A percentile compares a stretch with the other conserved stretches of the same genome.
Conservation (phyloP, 257 asterid genomes). For the Salvia splendens region DNA sequence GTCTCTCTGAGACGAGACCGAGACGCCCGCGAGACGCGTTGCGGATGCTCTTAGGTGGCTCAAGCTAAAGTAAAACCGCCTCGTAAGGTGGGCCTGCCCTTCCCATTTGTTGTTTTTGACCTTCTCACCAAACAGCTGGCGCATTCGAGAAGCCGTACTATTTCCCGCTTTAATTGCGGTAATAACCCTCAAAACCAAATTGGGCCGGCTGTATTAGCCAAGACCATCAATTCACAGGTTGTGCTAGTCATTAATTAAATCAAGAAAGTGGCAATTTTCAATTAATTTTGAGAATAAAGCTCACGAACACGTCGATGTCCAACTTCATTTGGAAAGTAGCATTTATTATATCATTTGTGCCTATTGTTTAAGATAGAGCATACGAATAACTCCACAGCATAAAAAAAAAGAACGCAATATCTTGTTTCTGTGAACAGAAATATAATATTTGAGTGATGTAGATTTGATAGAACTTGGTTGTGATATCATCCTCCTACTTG, state of each 20-base stretch:
- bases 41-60: constrained; percentile 24
- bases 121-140: background rate
- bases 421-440: background rate
- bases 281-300: background rate
- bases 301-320: background rate
- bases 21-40: too few relatives aligned
- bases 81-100: constrained; percentile 25
- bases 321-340: constrained; percentile 1
- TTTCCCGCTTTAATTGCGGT: constrained; percentile 5
- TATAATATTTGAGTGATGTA: constrained; percentile 2
- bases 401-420: constrained; percentile 10
- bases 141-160: too few relatives aligned
- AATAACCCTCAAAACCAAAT: background rate
- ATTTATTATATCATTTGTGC: constrained; percentile 5
- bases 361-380: constrained; percentile 25
- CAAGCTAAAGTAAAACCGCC: constrained; percentile 31
- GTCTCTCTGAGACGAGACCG: too few relatives aligned
- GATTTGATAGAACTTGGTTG: background rate
- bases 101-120: too few relatives aligned
- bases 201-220: background rate
- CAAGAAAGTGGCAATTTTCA: constrained; percentile 9
- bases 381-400: background rate
- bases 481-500: constrained; percentile 6
- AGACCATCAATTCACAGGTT: too few relatives aligned
- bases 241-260: too few relatives aligned